Evolutionary conservation across 139 green algal species (phyloP), one percentile per base, ranked within the genome.

Genomic region (Dunaliella sp.): DNA sequence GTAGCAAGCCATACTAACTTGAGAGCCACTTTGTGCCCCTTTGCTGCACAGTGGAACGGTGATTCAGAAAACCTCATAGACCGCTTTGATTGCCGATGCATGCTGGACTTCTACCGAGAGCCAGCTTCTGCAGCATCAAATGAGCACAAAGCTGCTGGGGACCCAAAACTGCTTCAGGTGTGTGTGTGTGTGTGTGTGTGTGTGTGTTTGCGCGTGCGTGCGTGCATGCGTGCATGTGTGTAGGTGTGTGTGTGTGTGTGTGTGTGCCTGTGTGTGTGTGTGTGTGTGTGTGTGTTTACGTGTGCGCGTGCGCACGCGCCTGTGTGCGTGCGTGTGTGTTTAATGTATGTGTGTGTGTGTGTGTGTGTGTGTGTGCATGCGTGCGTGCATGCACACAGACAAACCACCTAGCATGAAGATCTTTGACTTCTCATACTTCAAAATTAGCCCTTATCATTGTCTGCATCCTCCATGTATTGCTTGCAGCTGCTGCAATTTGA

Each of bases 91-190:
- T 93, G 89, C 25, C 89, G 94, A 22, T 87, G 92, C 0, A 84
- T 97, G 88, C 87, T 97, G 81, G 94, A 97, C 83, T 95, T 95
- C 25, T 96, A 96, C 58, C 83, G 84, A 26, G 91, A 94, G 37
- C 92, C 94, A 22, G 87, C 76, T 1, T 36, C 76, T 36, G 89
- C 59, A 28, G 1, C 80, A 1, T 12, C 80, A 84, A 36, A 76
- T n/a, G 81, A 57, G n/a, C 58, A 88, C 37, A 32, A 77, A 2
- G n/a, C 30, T 37, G 2, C 80, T 25, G 83, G 91, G 58, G 90
- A 96, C 80, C 81, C 85, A 2, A 91, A 95, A 83, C 89, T 96
- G 30, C 91, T 95, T 22, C 84, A 91, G 90, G 91, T 95, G 84
- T 12, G 65, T 25, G 0, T 31, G n/a, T n/a, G n/a, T n/a, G n/a